These are phyloP conservation scores for Entophlyctis luteolus DNA, from an alignment of 192 early-diverging fungal species.

Conservation along the genomic window DNA sequence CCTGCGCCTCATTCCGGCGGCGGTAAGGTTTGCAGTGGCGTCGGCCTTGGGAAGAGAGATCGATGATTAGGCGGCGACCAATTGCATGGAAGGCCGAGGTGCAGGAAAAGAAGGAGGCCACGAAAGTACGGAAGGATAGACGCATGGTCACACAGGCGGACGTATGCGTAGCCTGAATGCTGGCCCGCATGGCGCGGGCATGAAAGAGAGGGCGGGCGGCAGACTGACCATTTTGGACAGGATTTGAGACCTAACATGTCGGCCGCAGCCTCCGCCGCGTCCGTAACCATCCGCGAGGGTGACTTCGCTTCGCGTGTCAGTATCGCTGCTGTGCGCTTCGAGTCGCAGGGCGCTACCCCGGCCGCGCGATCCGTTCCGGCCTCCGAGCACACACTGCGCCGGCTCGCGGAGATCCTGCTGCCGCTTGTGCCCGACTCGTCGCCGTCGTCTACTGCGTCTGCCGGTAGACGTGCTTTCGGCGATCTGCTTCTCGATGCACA, in stretches of 20 bases:
- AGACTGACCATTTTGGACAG: neutral
- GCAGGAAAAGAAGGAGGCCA: too few species aligned
- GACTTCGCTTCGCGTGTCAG: neutral
- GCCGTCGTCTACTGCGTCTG: too few species aligned
- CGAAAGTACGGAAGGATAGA: too few species aligned
- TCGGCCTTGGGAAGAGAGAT: neutral
- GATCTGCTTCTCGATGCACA: conserved; percentile 57
- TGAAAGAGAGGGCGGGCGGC: neutral
- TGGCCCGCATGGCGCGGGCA: too few species aligned
- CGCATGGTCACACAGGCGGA: too few species aligned
- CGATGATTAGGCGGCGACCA: neutral
- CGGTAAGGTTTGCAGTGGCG: conserved; percentile 24
- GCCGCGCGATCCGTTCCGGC: neutral
- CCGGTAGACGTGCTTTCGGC: too few species aligned
- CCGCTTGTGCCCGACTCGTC: neutral
- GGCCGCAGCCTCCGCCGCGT: too few species aligned
- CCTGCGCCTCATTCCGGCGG: conserved; percentile 33
- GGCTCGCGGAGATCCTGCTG: neutral
- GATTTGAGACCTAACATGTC: too few species aligned
- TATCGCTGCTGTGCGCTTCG: neutral
- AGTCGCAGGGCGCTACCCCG: too few species aligned
- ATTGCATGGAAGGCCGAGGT: neutral
- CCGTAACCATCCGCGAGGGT: neutral
- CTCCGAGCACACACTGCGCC: neutral
- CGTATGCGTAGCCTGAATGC: too few species aligned